Percentiles rank a stretch among this genome's conserved stretches.
These are phyloP conservation scores for Cinnamomum chago DNA, from an alignment of 164 flowering plant species.

Conservation along the genomic window DNA sequence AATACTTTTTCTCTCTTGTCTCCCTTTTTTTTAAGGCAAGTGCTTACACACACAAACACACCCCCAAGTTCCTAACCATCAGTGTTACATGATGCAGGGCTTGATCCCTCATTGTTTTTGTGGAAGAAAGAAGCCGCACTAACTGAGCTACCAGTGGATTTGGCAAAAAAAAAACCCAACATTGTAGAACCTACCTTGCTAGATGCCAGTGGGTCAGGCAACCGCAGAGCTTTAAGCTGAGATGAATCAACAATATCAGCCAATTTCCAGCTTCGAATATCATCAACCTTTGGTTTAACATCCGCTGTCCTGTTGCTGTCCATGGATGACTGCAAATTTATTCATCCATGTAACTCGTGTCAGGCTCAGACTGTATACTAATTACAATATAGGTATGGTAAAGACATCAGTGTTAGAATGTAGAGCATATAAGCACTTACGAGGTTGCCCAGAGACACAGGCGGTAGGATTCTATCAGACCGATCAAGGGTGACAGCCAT, in stretches of 20 bases:
- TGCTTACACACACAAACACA: no score
- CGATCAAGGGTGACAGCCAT: slow-evolving; percentile 16
- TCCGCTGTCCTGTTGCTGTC: slow-evolving; percentile 14
- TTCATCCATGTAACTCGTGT: neutral
- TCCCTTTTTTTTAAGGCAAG: no score
- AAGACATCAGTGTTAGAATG: neutral
- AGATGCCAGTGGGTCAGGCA: slow-evolving; percentile 16
- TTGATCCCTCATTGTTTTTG: no score
- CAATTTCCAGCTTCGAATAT: slow-evolving; percentile 17
- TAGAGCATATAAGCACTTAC: slow-evolving; percentile 2
- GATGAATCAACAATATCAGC: slow-evolving; percentile 17
- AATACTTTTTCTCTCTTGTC: neutral
- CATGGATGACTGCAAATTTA: slow-evolving; percentile 13
- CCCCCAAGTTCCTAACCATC: no score
- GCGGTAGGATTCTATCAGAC: slow-evolving; percentile 12
- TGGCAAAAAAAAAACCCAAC: no score
- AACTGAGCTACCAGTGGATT: no score
- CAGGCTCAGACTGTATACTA: neutral
- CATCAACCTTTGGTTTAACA: slow-evolving; percentile 18
- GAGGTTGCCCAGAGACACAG: slow-evolving; percentile 11
- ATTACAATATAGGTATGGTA: neutral
- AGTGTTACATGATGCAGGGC: no score
- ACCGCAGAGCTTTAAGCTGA: slow-evolving; percentile 17
- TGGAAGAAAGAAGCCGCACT: no score
- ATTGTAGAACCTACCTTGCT: slow-evolving; percentile 11